Evolutionary conservation across 441 rosid genomes (phyloP), one percentile per base, ranked within the genome.

Genomic region (Aleurites moluccanus): DNA sequence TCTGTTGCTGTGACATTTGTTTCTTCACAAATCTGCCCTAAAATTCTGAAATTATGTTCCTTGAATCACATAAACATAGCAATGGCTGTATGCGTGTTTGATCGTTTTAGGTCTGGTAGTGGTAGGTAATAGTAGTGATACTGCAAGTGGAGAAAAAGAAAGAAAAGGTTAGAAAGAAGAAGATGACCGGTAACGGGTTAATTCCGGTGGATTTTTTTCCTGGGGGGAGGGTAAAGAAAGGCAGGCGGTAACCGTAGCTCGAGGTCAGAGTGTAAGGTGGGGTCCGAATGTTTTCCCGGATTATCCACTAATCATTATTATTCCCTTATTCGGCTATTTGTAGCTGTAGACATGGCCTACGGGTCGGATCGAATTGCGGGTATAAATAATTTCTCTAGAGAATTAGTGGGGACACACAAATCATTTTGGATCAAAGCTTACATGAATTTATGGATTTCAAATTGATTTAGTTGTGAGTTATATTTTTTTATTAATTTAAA

Each of bases 1-100:
- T 49, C 79, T 83, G 65, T 13, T 35, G 77, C 85, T 83, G 91
- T 69, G 89, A 82, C 90, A 84, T 85, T 77, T 78, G 61, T 66
- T 47, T 69, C n/a, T 49, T 49, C 18, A 25, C 47, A 21, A 53
- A 21, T 70, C 44, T 35, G 25, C 8, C 33, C 25, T 1, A 59
- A 40, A 16, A 11, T 35, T 16, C 20, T 6, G 3, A 55, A 67
- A 28, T 44, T n/a, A 0, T 20, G 14, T 23, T 38, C 40, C 45
- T 28, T 27, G n/a, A 47, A 42, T 65, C 75, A 71, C 44, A 67
- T 33, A 59, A 60, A 16, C 73, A 61, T 53, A 50, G 56, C 56
- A 20, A 2, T 20, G 5, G n/a, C 56, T 38, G 40, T 38, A 9
- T 18, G 42, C 6, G 9, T 9, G 23, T 7, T 7, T 23, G 30